These are phyloP conservation scores for Dactylonectria macrodidyma DNA, from an alignment of 2,329 filamentous ascomycete genomes.

Conservation along the genomic window DNA sequence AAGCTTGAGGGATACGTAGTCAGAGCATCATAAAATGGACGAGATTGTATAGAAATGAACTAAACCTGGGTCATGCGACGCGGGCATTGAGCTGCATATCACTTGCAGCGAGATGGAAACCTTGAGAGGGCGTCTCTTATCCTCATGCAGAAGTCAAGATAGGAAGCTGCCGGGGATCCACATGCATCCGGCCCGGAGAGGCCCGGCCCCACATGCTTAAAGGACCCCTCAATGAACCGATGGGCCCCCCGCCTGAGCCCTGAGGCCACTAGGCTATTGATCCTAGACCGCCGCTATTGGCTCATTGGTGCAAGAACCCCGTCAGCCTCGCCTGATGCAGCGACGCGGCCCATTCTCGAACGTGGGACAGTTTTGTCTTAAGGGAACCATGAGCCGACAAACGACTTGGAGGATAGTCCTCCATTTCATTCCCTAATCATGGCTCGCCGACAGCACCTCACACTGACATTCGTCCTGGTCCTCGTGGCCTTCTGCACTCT, in stretches of 20 bases:
- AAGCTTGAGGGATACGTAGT: not conserved
- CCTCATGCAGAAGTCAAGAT: constrained; percentile 6
- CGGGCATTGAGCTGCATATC: not conserved
- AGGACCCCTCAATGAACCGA: constrained; percentile 22
- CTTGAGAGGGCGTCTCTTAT: not conserved
- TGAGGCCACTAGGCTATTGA: constrained; percentile 35
- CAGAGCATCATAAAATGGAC: not conserved
- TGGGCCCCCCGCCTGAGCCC: not conserved
- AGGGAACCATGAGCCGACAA: constrained; percentile 42
- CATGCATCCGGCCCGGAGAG: constrained; percentile 35
- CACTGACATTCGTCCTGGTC: constrained; percentile 67
- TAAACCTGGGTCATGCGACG: no score
- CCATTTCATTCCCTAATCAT: constrained; percentile 54
- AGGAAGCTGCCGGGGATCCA: constrained; percentile 31
- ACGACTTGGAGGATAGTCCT: constrained; percentile 42
- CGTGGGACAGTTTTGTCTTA: constrained; percentile 27
- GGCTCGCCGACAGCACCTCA: constrained; percentile 68
- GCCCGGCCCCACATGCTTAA: constrained; percentile 41
- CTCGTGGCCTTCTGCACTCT: constrained; percentile 71
- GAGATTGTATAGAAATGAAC: not conserved
- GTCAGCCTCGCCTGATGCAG: constrained; percentile 44
- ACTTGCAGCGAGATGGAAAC: not conserved
- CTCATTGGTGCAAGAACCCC: constrained; percentile 6
- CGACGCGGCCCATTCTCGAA: constrained; percentile 15
- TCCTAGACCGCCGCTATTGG: constrained; percentile 33